phyloP scores from a whole-genome alignment of 345 rosid species.

The Eutrema yunnanense region DNA sequence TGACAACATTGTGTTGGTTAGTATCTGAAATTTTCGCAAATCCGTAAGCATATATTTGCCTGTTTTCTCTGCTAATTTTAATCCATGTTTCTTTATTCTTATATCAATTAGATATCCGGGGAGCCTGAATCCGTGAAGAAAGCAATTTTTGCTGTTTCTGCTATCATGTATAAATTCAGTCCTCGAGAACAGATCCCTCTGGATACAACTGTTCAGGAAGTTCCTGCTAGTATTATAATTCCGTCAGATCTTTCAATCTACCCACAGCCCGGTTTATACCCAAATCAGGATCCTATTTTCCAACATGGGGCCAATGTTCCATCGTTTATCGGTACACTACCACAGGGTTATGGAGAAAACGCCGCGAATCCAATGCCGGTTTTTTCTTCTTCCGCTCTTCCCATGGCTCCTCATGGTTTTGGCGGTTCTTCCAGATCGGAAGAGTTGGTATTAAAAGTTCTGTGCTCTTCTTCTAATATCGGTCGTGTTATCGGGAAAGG shows the following conservation, averaged over 20 bases:
- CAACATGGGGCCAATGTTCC: constrained; percentile 57
- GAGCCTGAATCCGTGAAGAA: constrained; percentile 73
- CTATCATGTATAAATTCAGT: constrained; percentile 79
- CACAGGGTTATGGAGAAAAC: constrained; percentile 63
- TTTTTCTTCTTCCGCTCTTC: constrained; percentile 64
- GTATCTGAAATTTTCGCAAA: constrained; percentile 7
- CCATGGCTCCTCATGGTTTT: constrained; percentile 50
- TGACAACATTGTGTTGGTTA: constrained; percentile 78
- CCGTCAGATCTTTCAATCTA: constrained; percentile 84
- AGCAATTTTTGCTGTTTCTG: constrained; percentile 79
- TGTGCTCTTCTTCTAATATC: constrained; percentile 75
- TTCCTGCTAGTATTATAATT: constrained; percentile 66
- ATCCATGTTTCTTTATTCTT: neutral
- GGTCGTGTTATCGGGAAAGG: constrained; percentile 98
- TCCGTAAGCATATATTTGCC: neutral
- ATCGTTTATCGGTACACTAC: constrained; percentile 53
- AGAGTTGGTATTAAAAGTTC: constrained; percentile 58
- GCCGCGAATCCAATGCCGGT: constrained; percentile 56
- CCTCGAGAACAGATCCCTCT: constrained; percentile 89
- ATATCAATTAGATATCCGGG: constrained; percentile 58
- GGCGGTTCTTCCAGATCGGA: constrained; percentile 48
- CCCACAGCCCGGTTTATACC: constrained; percentile 66
- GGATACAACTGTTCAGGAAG: constrained; percentile 61
- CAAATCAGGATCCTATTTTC: constrained; percentile 51
- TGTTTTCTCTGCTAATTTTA: neutral